Base-by-base conservation (phyloP, 306 rosid species). In the Sicyos baderoa region DNA sequence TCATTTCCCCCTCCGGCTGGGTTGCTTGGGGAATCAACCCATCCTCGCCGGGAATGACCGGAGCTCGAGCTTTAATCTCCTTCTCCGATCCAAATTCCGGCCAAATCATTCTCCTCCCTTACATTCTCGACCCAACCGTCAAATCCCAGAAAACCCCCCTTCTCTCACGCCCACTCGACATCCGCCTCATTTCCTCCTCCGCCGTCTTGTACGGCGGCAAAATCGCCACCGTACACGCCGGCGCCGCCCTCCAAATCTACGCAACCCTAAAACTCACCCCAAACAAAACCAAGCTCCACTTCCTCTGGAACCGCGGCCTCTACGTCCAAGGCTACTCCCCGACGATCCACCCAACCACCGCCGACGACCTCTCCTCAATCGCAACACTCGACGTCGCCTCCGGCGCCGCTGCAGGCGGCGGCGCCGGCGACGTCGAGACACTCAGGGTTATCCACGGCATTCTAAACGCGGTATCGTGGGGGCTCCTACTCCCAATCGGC, bases 1-100 rank as follows among this genome's bases (percentile, higher is more conserved):
- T 94, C 91, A 94, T 94, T 19, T 94, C 99, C 0, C 99, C 99
- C 40, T 90, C 99, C 0, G 99, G 97, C 4, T 94, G 97, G 99
- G 97, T 94, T 15, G 99, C 90, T 9, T 88, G 88, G 80, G 99
- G 99, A 12, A 82, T 90, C 69, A 94, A 94, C 71, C 99, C 99
- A 0, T 76, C 80, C 7, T 86, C 94, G 1, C 68, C 91, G 0
- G 96, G 83, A 64, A 94, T 94, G 96, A 90, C 91, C 0, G 97
- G 97, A 9, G 84, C 95, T 4, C 96, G 89, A 1, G 96, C 85
- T 66, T 53, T 94, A 13, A 82, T 94, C 5, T 90, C 97, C 32
- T 94, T 94, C 18, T 90, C 94, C 0, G 96, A 94, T 56, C 97
- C 99, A 0, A 90, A 78, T 72, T 77, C 97, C 0, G 96, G 96